phyloP scores from a whole-genome alignment of 2,329 filamentous ascomycete species.

The Aspergillus sp. region DNA sequence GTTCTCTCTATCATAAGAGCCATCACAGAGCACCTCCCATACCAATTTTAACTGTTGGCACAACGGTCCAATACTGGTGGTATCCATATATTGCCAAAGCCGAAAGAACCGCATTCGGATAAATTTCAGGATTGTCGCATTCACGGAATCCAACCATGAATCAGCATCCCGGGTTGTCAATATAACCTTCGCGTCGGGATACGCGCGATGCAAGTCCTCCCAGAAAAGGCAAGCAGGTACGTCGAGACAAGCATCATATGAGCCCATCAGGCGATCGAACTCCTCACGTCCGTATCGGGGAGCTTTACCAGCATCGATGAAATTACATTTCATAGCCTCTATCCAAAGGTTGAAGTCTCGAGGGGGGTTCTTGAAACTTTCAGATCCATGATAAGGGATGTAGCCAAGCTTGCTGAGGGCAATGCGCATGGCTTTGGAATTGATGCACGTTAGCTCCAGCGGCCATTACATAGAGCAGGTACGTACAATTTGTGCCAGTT shows the following conservation, averaged over 20 bases:
- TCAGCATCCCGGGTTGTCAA: neutral
- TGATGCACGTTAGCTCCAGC: neutral
- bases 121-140: neutral
- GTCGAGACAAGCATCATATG: neutral
- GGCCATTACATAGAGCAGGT: neutral
- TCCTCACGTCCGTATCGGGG: neutral
- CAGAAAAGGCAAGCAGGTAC: neutral
- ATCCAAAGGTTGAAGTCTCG: slow-evolving; percentile 9
- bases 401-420: slow-evolving; percentile 6
- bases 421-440: neutral
- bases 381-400: slow-evolving; percentile 7
- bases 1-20: neutral
- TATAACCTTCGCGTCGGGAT: neutral
- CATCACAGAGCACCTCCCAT: neutral
- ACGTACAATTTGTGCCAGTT: neutral
- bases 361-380: slow-evolving; percentile 9
- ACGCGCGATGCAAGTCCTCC: neutral
- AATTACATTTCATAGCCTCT: neutral
- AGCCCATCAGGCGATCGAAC: neutral
- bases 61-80: neutral
- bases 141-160: neutral
- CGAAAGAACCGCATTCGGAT: neutral
- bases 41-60: neutral
- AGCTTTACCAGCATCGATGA: neutral
- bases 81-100: neutral